A percentile compares a stretch with the other conserved stretches of the same genome.
These are phyloP conservation scores for Lactifluus echinatus DNA, from an alignment of 768 basidiomycete species.

Conservation along the genomic window DNA sequence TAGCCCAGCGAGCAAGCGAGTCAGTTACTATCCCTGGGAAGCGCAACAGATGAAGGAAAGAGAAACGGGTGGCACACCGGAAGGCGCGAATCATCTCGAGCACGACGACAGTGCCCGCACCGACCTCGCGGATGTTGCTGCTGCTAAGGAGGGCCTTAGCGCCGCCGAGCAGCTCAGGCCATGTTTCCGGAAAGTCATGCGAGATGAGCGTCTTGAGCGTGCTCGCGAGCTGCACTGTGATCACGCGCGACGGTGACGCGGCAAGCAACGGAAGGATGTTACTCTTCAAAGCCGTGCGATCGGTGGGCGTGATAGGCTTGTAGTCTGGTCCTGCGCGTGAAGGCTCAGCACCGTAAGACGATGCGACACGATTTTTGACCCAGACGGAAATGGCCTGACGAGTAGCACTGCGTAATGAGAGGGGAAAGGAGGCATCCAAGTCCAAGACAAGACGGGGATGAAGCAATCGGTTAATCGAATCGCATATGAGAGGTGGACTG, in stretches of 20 bases:
- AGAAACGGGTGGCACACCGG: conserved; percentile 37
- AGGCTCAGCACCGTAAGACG: conserved; percentile 49
- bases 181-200: conserved; percentile 70
- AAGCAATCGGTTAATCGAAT: neutral
- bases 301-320: conserved; percentile 51
- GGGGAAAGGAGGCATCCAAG: conserved; percentile 16
- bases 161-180: conserved; percentile 61
- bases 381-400: conserved; percentile 82
- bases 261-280: conserved; percentile 65
- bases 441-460: too few relatives aligned
- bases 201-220: conserved; percentile 65
- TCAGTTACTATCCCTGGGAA: neutral
- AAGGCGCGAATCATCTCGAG: conserved; percentile 75
- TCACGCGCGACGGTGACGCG: conserved; percentile 50
- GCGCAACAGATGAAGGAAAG: neutral
- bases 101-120: conserved; percentile 70
- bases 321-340: conserved; percentile 47
- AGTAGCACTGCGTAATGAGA: conserved; percentile 44
- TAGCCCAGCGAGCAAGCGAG: conserved; percentile 23
- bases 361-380: conserved; percentile 82
- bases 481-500: neutral
- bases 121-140: conserved; percentile 59
- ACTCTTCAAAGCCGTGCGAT: conserved; percentile 64
- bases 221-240: conserved; percentile 69
- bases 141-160: conserved; percentile 58